Percentiles rank a stretch among this genome's conserved stretches.
phyloP scores from a whole-genome alignment of 2,329 filamentous ascomycete species.

The Lachnellula hyalina region DNA sequence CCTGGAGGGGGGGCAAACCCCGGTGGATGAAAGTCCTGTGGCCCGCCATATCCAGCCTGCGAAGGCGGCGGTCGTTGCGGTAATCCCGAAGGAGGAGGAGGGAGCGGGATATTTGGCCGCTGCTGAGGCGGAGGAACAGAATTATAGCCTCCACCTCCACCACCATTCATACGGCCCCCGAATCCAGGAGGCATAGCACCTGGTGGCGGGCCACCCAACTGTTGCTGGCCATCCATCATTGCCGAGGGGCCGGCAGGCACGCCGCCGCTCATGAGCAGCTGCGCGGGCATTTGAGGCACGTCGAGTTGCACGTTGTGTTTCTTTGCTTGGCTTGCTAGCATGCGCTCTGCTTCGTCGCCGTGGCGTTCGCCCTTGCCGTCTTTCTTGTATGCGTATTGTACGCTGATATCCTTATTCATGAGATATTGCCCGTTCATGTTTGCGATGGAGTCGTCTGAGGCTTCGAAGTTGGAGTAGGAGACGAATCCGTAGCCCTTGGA shows the following conservation, averaged over 20 bases:
- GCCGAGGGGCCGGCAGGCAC: constrained; percentile 36
- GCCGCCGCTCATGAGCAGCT: constrained; percentile 37
- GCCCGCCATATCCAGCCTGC: constrained; percentile 63
- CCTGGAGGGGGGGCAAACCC: constrained; percentile 43
- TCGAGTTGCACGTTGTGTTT: constrained; percentile 89
- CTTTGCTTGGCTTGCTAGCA: constrained; percentile 86
- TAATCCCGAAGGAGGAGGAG: constrained; percentile 47
- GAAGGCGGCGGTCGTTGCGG: constrained; percentile 67
- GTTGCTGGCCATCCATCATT: constrained; percentile 31
- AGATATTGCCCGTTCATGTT: constrained; percentile 97
- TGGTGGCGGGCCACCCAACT: constrained; percentile 19
- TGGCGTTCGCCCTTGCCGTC: constrained; percentile 96
- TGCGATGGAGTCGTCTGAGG: constrained; percentile 82
- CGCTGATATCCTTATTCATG: constrained; percentile 92
- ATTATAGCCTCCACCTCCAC: constrained; percentile 18
- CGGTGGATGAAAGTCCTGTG: constrained; percentile 43
- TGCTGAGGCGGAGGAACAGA: constrained; percentile 30
- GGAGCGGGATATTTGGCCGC: constrained; percentile 46
- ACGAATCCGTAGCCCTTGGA: constrained; percentile 97
- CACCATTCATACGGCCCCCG: constrained; percentile 19
- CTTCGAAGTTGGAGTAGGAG: constrained; percentile 87
- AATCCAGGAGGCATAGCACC: constrained; percentile 27
- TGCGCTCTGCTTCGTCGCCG: constrained; percentile 87
- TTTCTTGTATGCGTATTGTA: constrained; percentile 99
- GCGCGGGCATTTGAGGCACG: constrained; percentile 34